Evolutionary conservation across 225 moss, liverwort and hornwort genomes (phyloP), one percentile per base, ranked within the genome.

Genomic region (Bryum argenteum): DNA sequence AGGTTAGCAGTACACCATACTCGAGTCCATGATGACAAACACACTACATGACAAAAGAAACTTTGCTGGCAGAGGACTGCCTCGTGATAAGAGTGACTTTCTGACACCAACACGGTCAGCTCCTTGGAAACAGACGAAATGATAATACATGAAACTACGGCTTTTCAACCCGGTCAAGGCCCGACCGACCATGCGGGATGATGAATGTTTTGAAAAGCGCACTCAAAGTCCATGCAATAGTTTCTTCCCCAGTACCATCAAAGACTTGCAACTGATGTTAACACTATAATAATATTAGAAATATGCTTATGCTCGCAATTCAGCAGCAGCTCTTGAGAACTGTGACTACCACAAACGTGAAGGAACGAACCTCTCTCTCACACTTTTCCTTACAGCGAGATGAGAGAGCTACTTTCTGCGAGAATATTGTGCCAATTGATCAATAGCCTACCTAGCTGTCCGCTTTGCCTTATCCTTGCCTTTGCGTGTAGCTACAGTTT

Each of bases 381-480:
- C n/a, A n/a, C 2, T 4, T 33, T 33, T 33, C 33, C 33, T 72
- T 55, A 20, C 51, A 58, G n/a, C n/a, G n/a, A n/a, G 8, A 20
- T 21, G 44, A 26, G 65, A 65, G 62, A 9, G 59, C 10, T 44
- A 13, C 73, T 70, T 65, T 40, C 18, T 26, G 26, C 26, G 26
- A n/a, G 47, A 1, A 44, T 12, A 48, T 43, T 16, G 60, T 59
- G 21, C 76, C 60, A 70, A 73, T 42, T 45, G 50, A 43, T 37
- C 57, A 48, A 48, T 11, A 44, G 44, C 44, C 75, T 87, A 87
- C 70, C 83, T 57, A 50, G 75, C 84, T 77, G 77, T 22, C 43
- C 84, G 81, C 76, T 92, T 92, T 50, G 74, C 87, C 78, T 91
- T 91, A 63, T 92, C 92, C 68, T 91, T 92, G 58, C 90, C 88